Conservation (phyloP, 345 rosid species). For the Melastoma malabathricum region DNA sequence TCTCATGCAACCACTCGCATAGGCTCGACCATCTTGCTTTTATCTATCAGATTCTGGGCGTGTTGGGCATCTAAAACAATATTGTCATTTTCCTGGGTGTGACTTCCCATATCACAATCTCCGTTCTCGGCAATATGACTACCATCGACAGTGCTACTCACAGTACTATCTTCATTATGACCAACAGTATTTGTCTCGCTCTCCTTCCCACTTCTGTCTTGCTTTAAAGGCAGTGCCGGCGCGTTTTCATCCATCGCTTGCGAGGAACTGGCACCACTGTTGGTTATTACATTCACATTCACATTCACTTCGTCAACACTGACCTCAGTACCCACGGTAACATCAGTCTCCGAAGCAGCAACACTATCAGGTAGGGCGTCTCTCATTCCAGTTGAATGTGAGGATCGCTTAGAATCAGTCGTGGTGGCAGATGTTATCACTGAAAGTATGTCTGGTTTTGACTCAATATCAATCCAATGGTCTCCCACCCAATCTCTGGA, state of each 20-base stretch:
- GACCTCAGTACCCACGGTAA: constrained; percentile 13
- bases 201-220: constrained; percentile 22
- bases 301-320: constrained; percentile 28
- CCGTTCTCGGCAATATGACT: neutral
- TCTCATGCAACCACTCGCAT: constrained; percentile 20
- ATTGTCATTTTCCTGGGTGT: constrained; percentile 15
- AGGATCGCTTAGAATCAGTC: constrained; percentile 33
- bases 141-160: no score
- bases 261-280: constrained; percentile 12
- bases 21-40: constrained; percentile 23
- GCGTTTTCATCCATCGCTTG: constrained; percentile 4
- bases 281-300: constrained; percentile 16
- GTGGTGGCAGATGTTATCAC: constrained; percentile 23
- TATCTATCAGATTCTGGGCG: constrained; percentile 18
- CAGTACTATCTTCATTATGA: constrained; percentile 16
- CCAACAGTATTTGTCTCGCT: constrained; percentile 13
- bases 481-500: constrained; percentile 77
- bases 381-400: constrained; percentile 27
- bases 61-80: constrained; percentile 22
- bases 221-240: constrained; percentile 17
- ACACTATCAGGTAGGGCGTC: constrained; percentile 21
- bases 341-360: constrained; percentile 7
- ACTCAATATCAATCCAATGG: constrained; percentile 57
- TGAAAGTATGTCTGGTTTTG: constrained; percentile 50
- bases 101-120: constrained; percentile 10